These are phyloP conservation scores for Pythium pectinolyticum DNA, from an alignment of 352 stramenopile genomes.

Conservation along the genomic window DNA sequence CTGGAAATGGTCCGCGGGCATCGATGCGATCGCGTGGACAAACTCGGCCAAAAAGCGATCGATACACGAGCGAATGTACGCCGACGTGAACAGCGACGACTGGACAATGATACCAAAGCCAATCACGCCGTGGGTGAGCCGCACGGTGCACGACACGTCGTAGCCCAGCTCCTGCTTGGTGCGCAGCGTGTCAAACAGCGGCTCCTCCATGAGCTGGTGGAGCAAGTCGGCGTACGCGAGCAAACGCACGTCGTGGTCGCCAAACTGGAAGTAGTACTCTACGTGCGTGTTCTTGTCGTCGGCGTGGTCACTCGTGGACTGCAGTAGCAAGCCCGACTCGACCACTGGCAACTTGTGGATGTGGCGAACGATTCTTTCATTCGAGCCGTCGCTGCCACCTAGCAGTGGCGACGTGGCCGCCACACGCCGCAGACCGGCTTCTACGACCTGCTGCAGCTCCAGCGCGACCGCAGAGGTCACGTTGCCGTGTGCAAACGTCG, in stretches of 20 bases:
- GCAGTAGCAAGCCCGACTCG: conserved; percentile 46
- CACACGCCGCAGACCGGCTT: conserved; percentile 41
- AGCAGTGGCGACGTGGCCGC: conserved; percentile 26
- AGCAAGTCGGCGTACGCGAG: conserved; percentile 82
- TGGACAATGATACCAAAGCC: conserved; percentile 83
- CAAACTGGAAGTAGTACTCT: conserved; percentile 88
- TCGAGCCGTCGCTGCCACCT: too few relatives aligned
- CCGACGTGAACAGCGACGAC: conserved; percentile 69
- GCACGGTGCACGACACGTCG: conserved; percentile 86
- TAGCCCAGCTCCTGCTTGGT: conserved; percentile 90
- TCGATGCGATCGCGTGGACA: conserved; percentile 62
- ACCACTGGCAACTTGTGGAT: conserved; percentile 59
- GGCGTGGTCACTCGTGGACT: conserved; percentile 65
- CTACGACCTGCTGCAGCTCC: conserved; percentile 41
- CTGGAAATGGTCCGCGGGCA: conserved; percentile 71
- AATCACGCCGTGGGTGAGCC: conserved; percentile 78
- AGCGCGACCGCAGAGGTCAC: conserved; percentile 36
- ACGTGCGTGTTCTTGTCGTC: conserved; percentile 84
- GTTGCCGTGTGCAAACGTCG: conserved; percentile 78
- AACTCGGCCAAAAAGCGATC: conserved; percentile 82
- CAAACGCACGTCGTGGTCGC: conserved; percentile 53
- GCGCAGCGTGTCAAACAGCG: conserved; percentile 83
- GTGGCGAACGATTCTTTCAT: too few relatives aligned
- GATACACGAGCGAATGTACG: conserved; percentile 67
- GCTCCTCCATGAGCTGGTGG: conserved; percentile 89